phyloP scores from a whole-genome alignment of 768 basidiomycete genomes.

The Pleurotus sapidus region DNA sequence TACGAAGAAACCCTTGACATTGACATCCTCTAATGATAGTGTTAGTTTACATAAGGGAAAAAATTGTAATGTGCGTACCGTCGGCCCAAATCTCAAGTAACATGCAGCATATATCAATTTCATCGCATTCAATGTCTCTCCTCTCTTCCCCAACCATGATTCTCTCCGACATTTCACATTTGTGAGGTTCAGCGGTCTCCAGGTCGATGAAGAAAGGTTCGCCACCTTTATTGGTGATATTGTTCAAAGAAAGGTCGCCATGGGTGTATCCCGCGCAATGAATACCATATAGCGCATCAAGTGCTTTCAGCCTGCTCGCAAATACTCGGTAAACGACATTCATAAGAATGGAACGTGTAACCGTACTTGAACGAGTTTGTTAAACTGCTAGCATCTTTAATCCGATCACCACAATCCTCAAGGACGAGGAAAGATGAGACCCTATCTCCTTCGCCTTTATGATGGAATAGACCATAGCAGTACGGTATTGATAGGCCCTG shows the following conservation, averaged over 20 bases:
- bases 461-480: background rate
- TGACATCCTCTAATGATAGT: too few relatives aligned
- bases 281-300: background rate
- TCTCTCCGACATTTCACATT: background rate
- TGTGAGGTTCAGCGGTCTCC: background rate
- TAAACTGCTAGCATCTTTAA: background rate
- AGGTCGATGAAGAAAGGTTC: background rate
- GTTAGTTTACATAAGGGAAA: too few relatives aligned
- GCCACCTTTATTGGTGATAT: background rate
- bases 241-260: background rate
- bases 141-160: background rate
- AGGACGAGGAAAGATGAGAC: background rate
- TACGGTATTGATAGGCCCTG: background rate
- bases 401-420: background rate
- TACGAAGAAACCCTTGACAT: background rate
- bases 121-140: background rate
- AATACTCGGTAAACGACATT: background rate
- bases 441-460: background rate
- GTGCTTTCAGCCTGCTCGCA: background rate
- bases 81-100: background rate
- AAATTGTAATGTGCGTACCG: background rate
- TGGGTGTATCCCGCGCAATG: background rate
- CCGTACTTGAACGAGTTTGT: background rate
- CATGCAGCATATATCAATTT: background rate
- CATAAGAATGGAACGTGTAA: background rate